Evolutionary conservation across 108 stramenopile species (phyloP).

Genomic region (Chaetoceros muelleri): DNA sequence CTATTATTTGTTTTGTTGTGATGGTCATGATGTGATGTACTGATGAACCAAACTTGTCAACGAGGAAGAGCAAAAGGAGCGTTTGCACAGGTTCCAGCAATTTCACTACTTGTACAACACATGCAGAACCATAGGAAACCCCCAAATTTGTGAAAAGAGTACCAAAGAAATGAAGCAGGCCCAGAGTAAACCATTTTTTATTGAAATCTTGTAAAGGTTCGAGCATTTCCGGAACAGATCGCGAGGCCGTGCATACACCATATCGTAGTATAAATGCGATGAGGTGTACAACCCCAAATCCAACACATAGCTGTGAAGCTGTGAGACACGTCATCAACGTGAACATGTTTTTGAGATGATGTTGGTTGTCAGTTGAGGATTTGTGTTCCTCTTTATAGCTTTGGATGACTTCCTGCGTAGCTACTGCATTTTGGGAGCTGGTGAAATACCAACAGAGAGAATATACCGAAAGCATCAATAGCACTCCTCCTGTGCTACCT

Average conservation of each 20-base stretch:
- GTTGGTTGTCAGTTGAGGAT: too few relatives aligned
- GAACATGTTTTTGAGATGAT: not conserved
- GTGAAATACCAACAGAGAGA: conserved; percentile 1
- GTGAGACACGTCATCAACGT: not conserved
- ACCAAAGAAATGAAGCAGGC: conserved; percentile 25
- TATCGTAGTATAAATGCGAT: not conserved
- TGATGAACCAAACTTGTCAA: too few relatives aligned
- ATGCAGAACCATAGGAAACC: conserved; percentile 36
- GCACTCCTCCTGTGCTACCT: too few relatives aligned
- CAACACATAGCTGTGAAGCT: not conserved
- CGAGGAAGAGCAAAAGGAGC: conserved; percentile 19
- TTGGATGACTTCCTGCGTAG: conserved; percentile 2
- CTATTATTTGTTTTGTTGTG: too few relatives aligned
- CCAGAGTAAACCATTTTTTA: conserved; percentile 10
- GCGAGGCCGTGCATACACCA: too few relatives aligned
- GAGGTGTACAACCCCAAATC: not conserved
- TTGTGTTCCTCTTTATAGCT: not conserved
- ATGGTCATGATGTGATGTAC: too few relatives aligned
- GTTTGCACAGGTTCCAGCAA: conserved; percentile 49
- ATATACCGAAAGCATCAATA: too few relatives aligned
- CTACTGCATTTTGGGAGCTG: conserved; percentile 6
- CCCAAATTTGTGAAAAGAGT: conserved; percentile 34
- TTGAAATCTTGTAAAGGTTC: not conserved
- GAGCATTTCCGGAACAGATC: not conserved
- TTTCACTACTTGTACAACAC: conserved; percentile 39